Base-by-base conservation (phyloP, 768 basidiomycete genomes). In the Mycena amicta region DNA sequence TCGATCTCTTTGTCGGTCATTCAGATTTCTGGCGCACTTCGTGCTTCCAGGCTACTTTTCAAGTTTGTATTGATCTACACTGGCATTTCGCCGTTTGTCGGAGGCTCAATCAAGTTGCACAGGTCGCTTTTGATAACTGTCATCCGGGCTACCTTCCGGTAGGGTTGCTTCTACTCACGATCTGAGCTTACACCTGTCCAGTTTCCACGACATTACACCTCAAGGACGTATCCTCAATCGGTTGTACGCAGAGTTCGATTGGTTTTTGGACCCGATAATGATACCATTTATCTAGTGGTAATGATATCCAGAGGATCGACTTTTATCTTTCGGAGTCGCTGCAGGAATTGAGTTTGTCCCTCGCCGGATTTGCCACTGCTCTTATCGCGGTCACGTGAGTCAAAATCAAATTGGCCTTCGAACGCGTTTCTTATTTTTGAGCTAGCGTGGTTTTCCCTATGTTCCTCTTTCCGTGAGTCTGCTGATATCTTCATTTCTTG, bases 231-330 rank as follows among this genome's bases (percentile, higher is more conserved):
- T 95, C 81, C 78, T 95, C 64, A 95, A 94, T 71, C 83, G 93
- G 4, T 94, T 95, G n/a, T n/a, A n/a, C n/a, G n/a, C n/a, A n/a
- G n/a, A n/a, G n/a, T n/a, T n/a, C n/a, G n/a, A n/a, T n/a, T n/a
- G n/a, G n/a, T n/a, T n/a, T n/a, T n/a, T n/a, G n/a, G n/a, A n/a
- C n/a, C n/a, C n/a, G n/a, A n/a, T n/a, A n/a, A n/a, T n/a, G n/a
- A n/a, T n/a, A n/a, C n/a, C n/a, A n/a, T n/a, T n/a, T n/a, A n/a
- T n/a, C n/a, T n/a, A n/a, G n/a, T 43, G 59, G 62, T 0, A 25
- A 43, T 76, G 93, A 96, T 66, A 81, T 95, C 31, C 93, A 94
- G 71, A 93, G 90, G 0, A 89, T 96, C 22, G 95, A 96, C 68
- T 79, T 80, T 0, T 87, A 85, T 3, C 74, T 93, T 28, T 84